phyloP scores from a whole-genome alignment of 176 grass and related monocot genomes.

The Neostapfia colusana region DNA sequence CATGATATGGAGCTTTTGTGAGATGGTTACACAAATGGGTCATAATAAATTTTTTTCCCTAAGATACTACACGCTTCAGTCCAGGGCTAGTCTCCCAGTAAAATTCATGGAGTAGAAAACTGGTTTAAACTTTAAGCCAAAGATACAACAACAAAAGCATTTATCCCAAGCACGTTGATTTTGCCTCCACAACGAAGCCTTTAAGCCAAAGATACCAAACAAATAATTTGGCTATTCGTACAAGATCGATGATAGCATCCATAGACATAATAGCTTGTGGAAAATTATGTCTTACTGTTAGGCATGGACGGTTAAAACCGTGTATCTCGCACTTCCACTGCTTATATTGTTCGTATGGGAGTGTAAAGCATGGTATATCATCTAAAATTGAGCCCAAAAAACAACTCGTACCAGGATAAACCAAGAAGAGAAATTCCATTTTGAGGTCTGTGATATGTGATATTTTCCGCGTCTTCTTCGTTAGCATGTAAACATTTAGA shows the following conservation, averaged over 20 bases:
- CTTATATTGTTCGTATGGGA: no score
- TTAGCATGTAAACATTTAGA: neutral
- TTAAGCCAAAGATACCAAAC: neutral
- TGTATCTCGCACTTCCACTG: neutral
- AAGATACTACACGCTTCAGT: neutral
- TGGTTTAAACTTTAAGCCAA: neutral
- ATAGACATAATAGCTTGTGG: neutral
- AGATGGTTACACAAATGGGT: neutral
- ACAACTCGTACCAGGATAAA: no score
- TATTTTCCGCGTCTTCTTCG: neutral
- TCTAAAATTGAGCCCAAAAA: no score
- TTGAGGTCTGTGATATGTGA: neutral
- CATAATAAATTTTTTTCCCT: neutral
- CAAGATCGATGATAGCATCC: neutral
- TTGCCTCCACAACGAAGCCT: no score
- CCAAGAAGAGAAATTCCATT: no score
- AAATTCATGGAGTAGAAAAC: neutral
- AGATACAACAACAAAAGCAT: neutral
- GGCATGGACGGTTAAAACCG: neutral
- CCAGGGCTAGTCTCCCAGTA: neutral
- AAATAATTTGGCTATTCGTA: constrained; percentile 17
- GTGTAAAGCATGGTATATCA: no score
- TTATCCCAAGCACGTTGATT: no score
- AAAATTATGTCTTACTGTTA: constrained; percentile 15
- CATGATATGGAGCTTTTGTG: neutral